phyloP scores from a whole-genome alignment of 1,284 basidiomycete species.

The Sporisorium reilianum region DNA sequence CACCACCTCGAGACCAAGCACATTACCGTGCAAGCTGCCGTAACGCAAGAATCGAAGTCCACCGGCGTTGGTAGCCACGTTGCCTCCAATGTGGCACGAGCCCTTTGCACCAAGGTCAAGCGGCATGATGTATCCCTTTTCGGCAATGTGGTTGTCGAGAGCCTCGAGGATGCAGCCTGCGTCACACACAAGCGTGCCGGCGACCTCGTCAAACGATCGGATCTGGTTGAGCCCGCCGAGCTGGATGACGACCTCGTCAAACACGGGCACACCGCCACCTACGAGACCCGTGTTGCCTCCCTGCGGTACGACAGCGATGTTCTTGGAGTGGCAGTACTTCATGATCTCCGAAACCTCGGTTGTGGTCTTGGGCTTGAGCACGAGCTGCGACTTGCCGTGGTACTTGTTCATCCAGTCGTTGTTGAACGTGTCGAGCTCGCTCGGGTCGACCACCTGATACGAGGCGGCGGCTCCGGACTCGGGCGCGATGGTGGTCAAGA shows the following conservation, averaged over 20 bases:
- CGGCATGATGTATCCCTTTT: slow-evolving; percentile 95
- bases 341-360: slow-evolving; percentile 85
- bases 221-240: slow-evolving; percentile 85
- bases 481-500: slow-evolving; percentile 72
- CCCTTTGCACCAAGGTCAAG: slow-evolving; percentile 98
- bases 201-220: slow-evolving; percentile 85
- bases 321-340: slow-evolving; percentile 62
- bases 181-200: slow-evolving; percentile 76
- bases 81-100: slow-evolving; percentile 97
- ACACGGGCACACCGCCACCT: slow-evolving; percentile 90
- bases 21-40: slow-evolving; percentile 93
- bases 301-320: slow-evolving; percentile 84
- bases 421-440: slow-evolving; percentile 85
- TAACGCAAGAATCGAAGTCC: slow-evolving; percentile 93
- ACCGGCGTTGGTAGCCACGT: slow-evolving; percentile 96
- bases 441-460: slow-evolving; percentile 69
- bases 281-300: slow-evolving; percentile 99
- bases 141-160: slow-evolving; percentile 86
- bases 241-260: slow-evolving; percentile 89
- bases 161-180: slow-evolving; percentile 95
- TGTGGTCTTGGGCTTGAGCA: slow-evolving; percentile 88
- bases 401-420: slow-evolving; percentile 99
- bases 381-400: slow-evolving; percentile 82
- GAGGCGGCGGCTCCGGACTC: slow-evolving; percentile 49
- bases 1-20: slow-evolving; percentile 97